Evolutionary conservation across 371 early-diverging fungal species (phyloP), one percentile per base, ranked within the genome.

Genomic region (Capillidium rhysosporum): DNA sequence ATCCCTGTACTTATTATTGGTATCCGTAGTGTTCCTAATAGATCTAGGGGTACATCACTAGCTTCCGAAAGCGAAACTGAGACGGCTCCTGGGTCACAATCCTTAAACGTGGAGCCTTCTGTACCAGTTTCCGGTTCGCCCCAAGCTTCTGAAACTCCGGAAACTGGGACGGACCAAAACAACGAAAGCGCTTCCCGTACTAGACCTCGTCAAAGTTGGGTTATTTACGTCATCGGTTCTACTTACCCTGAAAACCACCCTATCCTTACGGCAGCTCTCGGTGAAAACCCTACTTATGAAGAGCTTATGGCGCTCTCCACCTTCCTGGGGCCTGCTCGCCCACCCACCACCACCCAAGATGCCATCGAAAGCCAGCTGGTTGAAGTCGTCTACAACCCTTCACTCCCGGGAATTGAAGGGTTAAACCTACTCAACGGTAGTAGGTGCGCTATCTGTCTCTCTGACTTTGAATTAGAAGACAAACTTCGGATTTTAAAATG

Each of bases 401-500:
- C 48, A n/a, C 25, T 62, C 18, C 64, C 60, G 9, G 65, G 65
- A 20, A 59, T 64, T 39, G 59, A 54, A 0, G 63, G 59, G 28
- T 54, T 56, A 24, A 28, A 49, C 0, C 59, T 61, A 5, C 53
- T 68, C 14, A 65, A 68, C 57, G 58, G 61, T 3, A 51, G 61
- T 16, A 56, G 57, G 24, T 68, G 69, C 25, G 58, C 64, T 12
- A 66, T 98, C 28, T 98, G 98, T 66, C 69, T 96, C 40, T 84
- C 85, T 31, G 88, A 86, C 45, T 95, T 81, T 65, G 68, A 71
- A 21, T 74, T 77, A 28, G 80, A 79, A 16, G 84, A 86, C 18
- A 68, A 73, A 46, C 60, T 94, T 39, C 67, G 94, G 2, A 69
- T 79, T 4, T 67, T 98, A 44, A 82, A 82, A 0, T 98, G 98